These are phyloP conservation scores for Sarcocystis neurona DNA, from an alignment of 169 alveolate genomes.

Conservation along the genomic window DNA sequence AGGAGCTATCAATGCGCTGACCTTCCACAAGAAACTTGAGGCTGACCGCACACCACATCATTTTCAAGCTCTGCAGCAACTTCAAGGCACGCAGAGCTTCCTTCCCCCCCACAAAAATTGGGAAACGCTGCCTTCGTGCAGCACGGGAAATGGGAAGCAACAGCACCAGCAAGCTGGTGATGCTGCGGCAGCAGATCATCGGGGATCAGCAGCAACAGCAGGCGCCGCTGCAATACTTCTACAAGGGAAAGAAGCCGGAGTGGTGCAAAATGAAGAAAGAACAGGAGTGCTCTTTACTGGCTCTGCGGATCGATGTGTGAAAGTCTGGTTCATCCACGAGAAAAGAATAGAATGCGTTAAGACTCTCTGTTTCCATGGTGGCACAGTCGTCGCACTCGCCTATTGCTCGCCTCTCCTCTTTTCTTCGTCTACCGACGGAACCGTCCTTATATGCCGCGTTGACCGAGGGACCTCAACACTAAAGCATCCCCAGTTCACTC, in stretches of 20 bases:
- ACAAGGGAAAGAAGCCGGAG: too few species aligned
- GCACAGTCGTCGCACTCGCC: constrained; percentile 51
- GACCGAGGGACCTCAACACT: constrained; percentile 16
- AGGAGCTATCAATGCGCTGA: constrained; percentile 15
- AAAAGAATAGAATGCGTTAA: constrained; percentile 45
- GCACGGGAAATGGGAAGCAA: too few species aligned
- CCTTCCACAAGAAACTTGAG: background rate
- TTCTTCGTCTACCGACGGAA: constrained; percentile 60
- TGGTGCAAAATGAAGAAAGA: too few species aligned
- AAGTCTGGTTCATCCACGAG: constrained; percentile 30
- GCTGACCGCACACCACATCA: constrained; percentile 5
- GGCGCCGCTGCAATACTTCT: too few species aligned
- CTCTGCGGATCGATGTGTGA: constrained; percentile 57
- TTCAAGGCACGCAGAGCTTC: too few species aligned
- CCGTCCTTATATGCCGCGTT: constrained; percentile 17
- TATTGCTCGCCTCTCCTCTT: constrained; percentile 57
- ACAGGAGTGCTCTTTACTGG: constrained; percentile 49
- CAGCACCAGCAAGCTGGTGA: too few species aligned
- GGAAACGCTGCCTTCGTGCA: too few species aligned
- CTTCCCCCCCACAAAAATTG: too few species aligned
- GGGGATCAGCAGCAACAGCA: too few species aligned
- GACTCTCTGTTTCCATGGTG: constrained; percentile 59
- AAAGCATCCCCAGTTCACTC: constrained; percentile 23
- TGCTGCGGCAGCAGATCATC: too few species aligned
- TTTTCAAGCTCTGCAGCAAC: too few species aligned